These are phyloP conservation scores for Candida gorgasii DNA, from an alignment of 805 yeast genomes.

Conservation along the genomic window DNA sequence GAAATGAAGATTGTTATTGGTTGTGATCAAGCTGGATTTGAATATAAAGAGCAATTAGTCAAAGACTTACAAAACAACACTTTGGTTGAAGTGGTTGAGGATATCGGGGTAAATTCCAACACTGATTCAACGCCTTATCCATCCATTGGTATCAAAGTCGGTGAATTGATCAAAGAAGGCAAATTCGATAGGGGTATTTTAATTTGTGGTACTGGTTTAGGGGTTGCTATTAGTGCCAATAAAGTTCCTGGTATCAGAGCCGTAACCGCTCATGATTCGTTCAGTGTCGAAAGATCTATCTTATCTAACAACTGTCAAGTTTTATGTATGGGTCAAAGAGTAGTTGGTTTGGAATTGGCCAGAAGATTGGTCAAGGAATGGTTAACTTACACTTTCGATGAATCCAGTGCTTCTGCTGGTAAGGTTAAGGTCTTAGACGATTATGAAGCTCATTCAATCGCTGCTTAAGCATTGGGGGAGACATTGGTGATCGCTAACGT, in stretches of 20 bases:
- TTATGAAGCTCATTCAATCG: constrained; percentile 21
- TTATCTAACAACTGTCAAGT: constrained; percentile 46
- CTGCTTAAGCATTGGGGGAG: no score
- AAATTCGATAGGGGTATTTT: constrained; percentile 47
- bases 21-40: constrained; percentile 47
- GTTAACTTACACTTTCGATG: constrained; percentile 43
- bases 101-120: constrained; percentile 39
- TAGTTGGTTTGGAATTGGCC: constrained; percentile 45
- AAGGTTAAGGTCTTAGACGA: constrained; percentile 36
- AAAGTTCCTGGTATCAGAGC: constrained; percentile 49
- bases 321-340: constrained; percentile 50
- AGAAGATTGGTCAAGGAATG: constrained; percentile 45
- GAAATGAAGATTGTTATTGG: constrained; percentile 36
- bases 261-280: constrained; percentile 50
- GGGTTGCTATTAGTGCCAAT: constrained; percentile 50
- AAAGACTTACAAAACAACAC: constrained; percentile 31
- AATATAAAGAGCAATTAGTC: constrained; percentile 40
- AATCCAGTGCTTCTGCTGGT: constrained; percentile 39
- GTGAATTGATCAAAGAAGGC: constrained; percentile 38
- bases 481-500: no score
- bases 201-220: constrained; percentile 51
- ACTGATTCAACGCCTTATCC: constrained; percentile 42
- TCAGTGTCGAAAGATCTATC: constrained; percentile 47
- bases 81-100: constrained; percentile 33
- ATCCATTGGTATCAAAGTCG: constrained; percentile 44